Percentiles rank a stretch among this genome's conserved stretches.
These are phyloP conservation scores for Anastatica hierochuntica DNA, from an alignment of 345 rosid species.

Conservation along the genomic window DNA sequence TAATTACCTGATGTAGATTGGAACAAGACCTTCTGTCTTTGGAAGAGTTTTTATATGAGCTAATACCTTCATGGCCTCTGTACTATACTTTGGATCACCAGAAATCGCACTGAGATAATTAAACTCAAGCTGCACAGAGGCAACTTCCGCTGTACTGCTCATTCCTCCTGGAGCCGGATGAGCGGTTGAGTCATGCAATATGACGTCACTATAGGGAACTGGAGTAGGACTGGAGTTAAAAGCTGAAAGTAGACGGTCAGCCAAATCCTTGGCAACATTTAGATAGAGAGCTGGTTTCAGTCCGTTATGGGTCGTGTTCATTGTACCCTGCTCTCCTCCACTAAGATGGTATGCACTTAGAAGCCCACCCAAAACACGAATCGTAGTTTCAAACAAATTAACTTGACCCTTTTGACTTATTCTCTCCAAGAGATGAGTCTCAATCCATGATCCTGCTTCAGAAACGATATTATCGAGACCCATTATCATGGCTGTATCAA, in stretches of 20 bases:
- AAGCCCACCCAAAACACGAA: conserved; percentile 93
- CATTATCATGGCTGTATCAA: conserved; percentile 98
- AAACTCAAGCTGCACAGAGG: conserved; percentile 91
- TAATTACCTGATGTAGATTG: conserved; percentile 71
- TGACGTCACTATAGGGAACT: conserved; percentile 76
- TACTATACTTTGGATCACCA: conserved; percentile 81
- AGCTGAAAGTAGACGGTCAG: conserved; percentile 82
- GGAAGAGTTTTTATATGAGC: conserved; percentile 78
- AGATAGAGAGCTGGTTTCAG: conserved; percentile 71
- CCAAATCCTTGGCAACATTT: conserved; percentile 66
- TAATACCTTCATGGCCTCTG: conserved; percentile 88
- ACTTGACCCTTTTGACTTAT: conserved; percentile 87
- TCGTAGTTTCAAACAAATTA: conserved; percentile 95
- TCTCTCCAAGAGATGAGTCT: conserved; percentile 62
- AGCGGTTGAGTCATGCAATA: conserved; percentile 62
- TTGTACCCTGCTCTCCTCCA: conserved; percentile 51
- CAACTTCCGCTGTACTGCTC: conserved; percentile 92
- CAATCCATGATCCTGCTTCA: conserved; percentile 87
- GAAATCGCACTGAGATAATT: conserved; percentile 80
- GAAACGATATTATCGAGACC: conserved; percentile 65
- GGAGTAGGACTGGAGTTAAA: conserved; percentile 78
- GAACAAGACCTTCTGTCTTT: conserved; percentile 86
- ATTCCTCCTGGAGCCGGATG: conserved; percentile 82
- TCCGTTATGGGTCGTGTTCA: conserved; percentile 38
- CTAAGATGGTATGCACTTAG: conserved; percentile 95